Evolutionary conservation across 331 rosid genomes (phyloP).

Genomic region (Saraca asoca): DNA sequence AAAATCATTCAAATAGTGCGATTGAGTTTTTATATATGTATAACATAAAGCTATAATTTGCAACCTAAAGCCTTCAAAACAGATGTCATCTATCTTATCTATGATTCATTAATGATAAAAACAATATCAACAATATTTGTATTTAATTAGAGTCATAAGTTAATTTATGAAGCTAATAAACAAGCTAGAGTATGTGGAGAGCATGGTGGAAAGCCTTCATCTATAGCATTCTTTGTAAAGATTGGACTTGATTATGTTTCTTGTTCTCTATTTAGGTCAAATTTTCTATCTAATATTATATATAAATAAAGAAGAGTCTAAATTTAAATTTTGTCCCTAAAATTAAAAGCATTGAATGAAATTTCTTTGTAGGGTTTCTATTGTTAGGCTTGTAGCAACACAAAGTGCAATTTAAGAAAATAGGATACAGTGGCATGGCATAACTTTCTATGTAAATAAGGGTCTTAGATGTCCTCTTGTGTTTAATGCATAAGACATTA

Average conservation of each 20-base stretch:
- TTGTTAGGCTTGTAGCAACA: constrained; percentile 98
- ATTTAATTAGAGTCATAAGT: too few relatives aligned
- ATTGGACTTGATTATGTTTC: constrained; percentile 98
- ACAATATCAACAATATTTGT: too few relatives aligned
- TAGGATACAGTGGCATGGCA: not conserved
- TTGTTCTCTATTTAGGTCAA: constrained; percentile 91
- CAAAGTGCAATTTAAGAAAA: constrained; percentile 61
- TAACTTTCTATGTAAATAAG: constrained; percentile 22
- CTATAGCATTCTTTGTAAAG: constrained; percentile 90
- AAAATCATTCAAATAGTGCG: not conserved
- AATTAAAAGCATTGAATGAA: constrained; percentile 25
- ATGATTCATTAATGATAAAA: too few relatives aligned
- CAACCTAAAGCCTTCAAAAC: not conserved
- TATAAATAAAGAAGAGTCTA: constrained; percentile 12
- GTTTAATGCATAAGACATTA: constrained; percentile 8
- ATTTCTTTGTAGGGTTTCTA: constrained; percentile 74
- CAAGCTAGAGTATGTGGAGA: constrained; percentile 98
- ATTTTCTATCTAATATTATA: not conserved
- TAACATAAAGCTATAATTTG: not conserved
- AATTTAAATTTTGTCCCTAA: not conserved
- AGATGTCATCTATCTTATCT: too few relatives aligned
- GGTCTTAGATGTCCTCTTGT: constrained; percentile 17
- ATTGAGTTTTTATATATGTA: not conserved
- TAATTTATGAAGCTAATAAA: constrained; percentile 22
- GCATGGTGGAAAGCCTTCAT: constrained; percentile 98